Evolutionary conservation across 345 rosid species (phyloP), one percentile per base, ranked within the genome.

Genomic region (Eucalyptus curtisii): DNA sequence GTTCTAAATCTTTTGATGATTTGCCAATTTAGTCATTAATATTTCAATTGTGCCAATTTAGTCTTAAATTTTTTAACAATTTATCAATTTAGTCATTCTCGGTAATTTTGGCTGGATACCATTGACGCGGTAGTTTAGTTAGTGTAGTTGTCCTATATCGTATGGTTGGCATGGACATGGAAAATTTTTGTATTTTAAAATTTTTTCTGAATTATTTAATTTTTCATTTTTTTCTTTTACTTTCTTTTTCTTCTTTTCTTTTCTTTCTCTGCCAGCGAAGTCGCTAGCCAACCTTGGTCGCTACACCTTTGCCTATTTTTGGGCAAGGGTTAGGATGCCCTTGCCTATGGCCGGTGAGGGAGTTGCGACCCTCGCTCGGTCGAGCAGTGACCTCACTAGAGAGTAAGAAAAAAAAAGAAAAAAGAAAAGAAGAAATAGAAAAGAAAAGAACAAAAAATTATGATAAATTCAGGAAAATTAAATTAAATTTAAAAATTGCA

Each of bases 81-180:
- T 57, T 24, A 22, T 24, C 30, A 24, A 57, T 22, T 10, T 4
- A 57, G 64, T 57, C 64, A 10, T 57, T 55, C 30, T 1, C 1
- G 0, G 0, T 13, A 57, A 57, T 57, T 57, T 57, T 22, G 61
- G 6, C 0, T 10, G 1, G 6, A 57, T 10, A 24, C 0, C 0
- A 0, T 10, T 57, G 13, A 57, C 0, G 0, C 0, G 3, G 0
- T 2, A 57, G 13, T 57, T 25, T 57, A 57, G 64, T 57, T 5
- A 0, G 2, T 9, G 13, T 57, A 57, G 64, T 13, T 3, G 30
- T 24, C 30, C 13, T 4, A 10, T 57, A 30, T 24, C 3, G 1
- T 25, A 0, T 55, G 13, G 0, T 24, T 55, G 13, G 61, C 61
- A 17, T 50, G 7, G 55, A 50, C 55, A 52, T 52, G 6, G 61